These are phyloP conservation scores for Pholiota molesta DNA, from an alignment of 768 basidiomycete species.

Conservation along the genomic window DNA sequence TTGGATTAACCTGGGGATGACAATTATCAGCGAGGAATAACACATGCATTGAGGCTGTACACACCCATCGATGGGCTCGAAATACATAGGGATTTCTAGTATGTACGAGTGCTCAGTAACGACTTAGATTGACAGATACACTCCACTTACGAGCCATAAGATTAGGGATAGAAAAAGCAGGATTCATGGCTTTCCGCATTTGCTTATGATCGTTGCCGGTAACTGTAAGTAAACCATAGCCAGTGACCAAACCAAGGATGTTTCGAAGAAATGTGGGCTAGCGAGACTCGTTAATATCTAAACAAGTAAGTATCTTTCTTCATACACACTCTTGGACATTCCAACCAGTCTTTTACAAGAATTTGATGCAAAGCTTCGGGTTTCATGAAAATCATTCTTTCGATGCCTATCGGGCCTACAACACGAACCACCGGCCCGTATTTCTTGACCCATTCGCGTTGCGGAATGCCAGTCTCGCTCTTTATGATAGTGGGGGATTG, in stretches of 20 bases:
- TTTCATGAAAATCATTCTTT: constrained; percentile 45
- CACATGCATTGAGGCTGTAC: constrained; percentile 3
- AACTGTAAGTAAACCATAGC: constrained; percentile 49
- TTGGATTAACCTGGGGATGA: constrained; percentile 30
- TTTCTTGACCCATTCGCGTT: constrained; percentile 49
- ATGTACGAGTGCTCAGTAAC: constrained; percentile 41
- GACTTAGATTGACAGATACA: constrained; percentile 29
- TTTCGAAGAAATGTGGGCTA: constrained; percentile 48
- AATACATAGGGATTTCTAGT: constrained; percentile 53
- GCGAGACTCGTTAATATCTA: constrained; percentile 21
- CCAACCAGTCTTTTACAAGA: constrained; percentile 45
- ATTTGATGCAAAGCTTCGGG: constrained; percentile 50
- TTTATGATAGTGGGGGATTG: constrained; percentile 41
- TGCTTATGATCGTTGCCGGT: constrained; percentile 52
- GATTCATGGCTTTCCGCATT: constrained; percentile 54
- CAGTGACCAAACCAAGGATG: constrained; percentile 43
- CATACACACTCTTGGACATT: constrained; percentile 44
- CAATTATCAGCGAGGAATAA: neutral
- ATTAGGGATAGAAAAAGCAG: constrained; percentile 51
- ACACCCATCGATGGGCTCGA: constrained; percentile 46
- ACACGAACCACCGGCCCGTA: constrained; percentile 46
- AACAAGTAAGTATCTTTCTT: constrained; percentile 37
- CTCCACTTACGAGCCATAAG: constrained; percentile 38
- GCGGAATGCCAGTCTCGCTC: constrained; percentile 44
- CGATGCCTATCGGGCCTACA: constrained; percentile 48